These are phyloP conservation scores for Hericium coralloides DNA, from an alignment of 768 basidiomycete species.

Conservation along the genomic window DNA sequence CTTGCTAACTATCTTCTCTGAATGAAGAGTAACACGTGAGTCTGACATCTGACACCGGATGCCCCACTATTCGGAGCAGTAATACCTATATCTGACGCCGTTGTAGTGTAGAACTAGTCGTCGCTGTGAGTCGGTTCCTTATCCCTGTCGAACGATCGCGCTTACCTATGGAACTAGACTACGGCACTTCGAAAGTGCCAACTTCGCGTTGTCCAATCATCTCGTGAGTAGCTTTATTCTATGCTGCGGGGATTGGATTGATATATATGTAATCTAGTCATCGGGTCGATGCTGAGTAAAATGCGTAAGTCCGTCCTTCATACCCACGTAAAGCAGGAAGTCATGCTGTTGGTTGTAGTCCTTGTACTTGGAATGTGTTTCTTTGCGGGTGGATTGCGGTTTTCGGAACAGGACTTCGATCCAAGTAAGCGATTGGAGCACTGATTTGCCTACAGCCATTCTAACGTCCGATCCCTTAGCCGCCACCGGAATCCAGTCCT, in stretches of 20 bases:
- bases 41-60: conserved; percentile 8
- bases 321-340: conserved; percentile 2
- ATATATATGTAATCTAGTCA: conserved; percentile 35
- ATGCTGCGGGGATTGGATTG: background rate
- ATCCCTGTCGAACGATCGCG: background rate
- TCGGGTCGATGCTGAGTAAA: conserved; percentile 80
- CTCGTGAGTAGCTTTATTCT: conserved; percentile 36
- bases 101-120: conserved; percentile 47
- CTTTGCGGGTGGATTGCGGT: conserved; percentile 71
- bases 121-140: conserved; percentile 46
- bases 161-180: conserved; percentile 34
- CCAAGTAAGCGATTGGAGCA: conserved; percentile 35
- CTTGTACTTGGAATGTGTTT: conserved; percentile 82
- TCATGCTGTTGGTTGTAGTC: conserved; percentile 32
- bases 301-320: conserved; percentile 32
- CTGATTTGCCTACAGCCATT: background rate
- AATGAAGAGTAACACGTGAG: conserved; percentile 58
- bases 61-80: background rate
- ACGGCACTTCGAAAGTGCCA: conserved; percentile 80
- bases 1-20: conserved; percentile 19
- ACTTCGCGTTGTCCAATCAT: conserved; percentile 71
- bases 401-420: conserved; percentile 74
- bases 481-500: conserved; percentile 65
- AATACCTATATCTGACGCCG: background rate
- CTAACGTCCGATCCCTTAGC: conserved; percentile 27